Base-by-base conservation (phyloP, 2,329 filamentous ascomycete genomes). In the Fusarium neocosmosporiellum region DNA sequence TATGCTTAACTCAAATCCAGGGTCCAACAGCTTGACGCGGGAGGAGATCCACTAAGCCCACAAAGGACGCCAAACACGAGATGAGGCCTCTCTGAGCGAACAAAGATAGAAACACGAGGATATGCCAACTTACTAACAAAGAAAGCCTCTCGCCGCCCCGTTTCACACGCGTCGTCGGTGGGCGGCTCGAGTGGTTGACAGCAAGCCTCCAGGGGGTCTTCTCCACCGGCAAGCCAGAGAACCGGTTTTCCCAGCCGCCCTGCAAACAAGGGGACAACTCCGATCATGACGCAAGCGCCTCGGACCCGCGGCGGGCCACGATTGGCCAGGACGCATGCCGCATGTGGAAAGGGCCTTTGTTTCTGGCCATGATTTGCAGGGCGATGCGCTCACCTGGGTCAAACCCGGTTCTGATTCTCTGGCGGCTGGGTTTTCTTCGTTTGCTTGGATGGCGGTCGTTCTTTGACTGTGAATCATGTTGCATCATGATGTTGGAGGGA, bases 351-450 rank as follows among this genome's bases (percentile, higher is more conserved):
- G 24, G 65, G 24, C 48, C 71, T 66, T 63, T 72, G 61, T 72
- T 74, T 70, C 39, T 66, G 71, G 71, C 14, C 65, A 73, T 73
- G 71, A 73, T 73, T 74, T 73, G 71, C 71, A 66, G 37, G 65
- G 62, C 71, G 71, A 74, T 73, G 71, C 71, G 71, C 67, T 71
- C 71, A 73, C 53, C 27, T 34, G 53, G 53, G 14, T 24, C 37
- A 65, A 73, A 65, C 71, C 70, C 48, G 54, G 59, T 46, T 63
- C 66, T 58, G n/a, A 37, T 57, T 60, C 53, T 63, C 34, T 73
- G 59, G 70, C 62, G 66, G 54, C 57, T 63, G 37, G 34, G 24
- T 7, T 4, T 50, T 46, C 48, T 31, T 61, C 34, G 33, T 29
- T 27, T 27, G 43, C 41, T 27, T 29, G 43, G 43, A n/a, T 20